phyloP scores from a whole-genome alignment of 106 monocot species.

The Gastrodia elata region DNA sequence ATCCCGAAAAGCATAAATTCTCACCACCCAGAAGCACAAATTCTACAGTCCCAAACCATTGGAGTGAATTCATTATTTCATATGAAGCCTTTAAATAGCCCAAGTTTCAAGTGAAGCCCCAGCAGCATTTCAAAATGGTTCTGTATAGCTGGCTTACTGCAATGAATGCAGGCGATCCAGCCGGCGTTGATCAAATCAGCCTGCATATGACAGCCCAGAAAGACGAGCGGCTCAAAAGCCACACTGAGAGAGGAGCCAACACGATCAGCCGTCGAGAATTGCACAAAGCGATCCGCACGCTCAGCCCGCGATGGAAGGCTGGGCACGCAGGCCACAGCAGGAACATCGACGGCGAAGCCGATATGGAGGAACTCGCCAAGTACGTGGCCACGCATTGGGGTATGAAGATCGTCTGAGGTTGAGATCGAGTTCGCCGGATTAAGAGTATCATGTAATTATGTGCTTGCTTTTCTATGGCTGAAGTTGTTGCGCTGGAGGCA shows the following conservation, averaged over 20 bases:
- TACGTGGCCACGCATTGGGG: constrained; percentile 14
- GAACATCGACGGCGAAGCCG: constrained; percentile 9
- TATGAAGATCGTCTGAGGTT: background rate
- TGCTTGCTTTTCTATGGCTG: too few species aligned
- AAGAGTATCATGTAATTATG: too few species aligned
- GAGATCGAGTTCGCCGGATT: background rate
- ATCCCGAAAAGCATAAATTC: too few species aligned
- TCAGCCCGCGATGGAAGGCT: constrained; percentile 14
- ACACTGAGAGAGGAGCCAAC: constrained; percentile 8
- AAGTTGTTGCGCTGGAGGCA: too few species aligned
- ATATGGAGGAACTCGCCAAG: constrained; percentile 19
- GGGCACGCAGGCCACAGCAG: constrained; percentile 11
- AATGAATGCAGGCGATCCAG: too few species aligned
- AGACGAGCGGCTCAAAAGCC: constrained; percentile 11
- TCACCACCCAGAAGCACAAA: background rate
- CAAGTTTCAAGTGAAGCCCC: too few species aligned
- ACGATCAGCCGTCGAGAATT: constrained; percentile 16
- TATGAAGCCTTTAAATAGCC: too few species aligned
- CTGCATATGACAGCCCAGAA: constrained; percentile 9
- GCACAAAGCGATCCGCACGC: constrained; percentile 12
- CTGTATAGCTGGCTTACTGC: background rate
- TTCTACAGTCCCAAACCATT: background rate
- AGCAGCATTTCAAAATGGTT: background rate
- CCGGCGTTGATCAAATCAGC: background rate
- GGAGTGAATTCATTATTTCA: too few species aligned